phyloP scores from a whole-genome alignment of 257 asterid genomes.

The Solanum chilense region DNA sequence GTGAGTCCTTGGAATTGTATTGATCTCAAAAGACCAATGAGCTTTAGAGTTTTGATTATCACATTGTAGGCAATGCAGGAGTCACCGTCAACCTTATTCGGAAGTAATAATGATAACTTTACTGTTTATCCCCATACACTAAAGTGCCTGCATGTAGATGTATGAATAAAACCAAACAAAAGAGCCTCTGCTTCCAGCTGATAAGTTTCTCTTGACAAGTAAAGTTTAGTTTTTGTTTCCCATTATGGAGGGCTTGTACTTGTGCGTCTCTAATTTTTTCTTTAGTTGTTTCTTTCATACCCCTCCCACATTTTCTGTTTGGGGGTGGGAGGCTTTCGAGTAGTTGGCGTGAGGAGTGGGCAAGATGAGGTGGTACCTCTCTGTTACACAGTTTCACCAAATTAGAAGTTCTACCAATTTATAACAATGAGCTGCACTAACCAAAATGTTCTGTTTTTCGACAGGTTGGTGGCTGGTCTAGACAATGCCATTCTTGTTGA shows the following conservation, averaged over 20 bases:
- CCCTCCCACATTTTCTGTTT: not conserved
- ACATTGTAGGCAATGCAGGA: not conserved
- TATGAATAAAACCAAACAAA: not conserved
- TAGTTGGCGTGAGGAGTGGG: not conserved
- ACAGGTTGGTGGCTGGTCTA: constrained; percentile 60
- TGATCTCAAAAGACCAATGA: not conserved
- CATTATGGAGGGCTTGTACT: not conserved
- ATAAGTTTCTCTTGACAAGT: not conserved
- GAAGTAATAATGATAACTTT: not conserved
- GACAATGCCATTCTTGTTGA: constrained; percentile 69
- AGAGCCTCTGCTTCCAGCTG: not conserved
- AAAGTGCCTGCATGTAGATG: not conserved
- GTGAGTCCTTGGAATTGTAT: not conserved
- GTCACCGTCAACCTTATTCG: not conserved
- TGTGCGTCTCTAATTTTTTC: not conserved
- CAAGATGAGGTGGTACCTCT: not conserved
- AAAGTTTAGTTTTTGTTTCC: not conserved
- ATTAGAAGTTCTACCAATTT: not conserved
- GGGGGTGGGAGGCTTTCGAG: not conserved
- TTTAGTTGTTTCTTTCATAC: not conserved
- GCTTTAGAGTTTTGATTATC: not conserved
- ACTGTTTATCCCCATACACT: not conserved
- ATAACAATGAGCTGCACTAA: not conserved
- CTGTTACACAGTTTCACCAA: not conserved
- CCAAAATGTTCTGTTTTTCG: not conserved